phyloP scores from a whole-genome alignment of 495 filamentous ascomycete genomes.

The Durotheca rogersii region DNA sequence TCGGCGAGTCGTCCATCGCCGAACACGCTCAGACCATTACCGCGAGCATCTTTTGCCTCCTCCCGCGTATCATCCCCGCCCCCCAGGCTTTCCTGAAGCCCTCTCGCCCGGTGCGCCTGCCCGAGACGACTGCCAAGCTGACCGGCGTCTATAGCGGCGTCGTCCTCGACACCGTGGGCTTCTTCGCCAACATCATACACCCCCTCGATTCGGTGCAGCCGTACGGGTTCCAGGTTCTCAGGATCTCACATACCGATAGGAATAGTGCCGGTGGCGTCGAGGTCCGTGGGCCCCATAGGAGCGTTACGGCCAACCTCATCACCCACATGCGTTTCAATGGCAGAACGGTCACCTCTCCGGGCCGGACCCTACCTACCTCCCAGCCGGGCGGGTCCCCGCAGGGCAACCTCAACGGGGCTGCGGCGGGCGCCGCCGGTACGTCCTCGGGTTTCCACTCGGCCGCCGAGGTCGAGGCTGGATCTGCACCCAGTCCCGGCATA shows the following conservation, averaged over 20 bases:
- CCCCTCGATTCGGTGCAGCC: slow-evolving; percentile 50
- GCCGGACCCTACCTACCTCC: neutral
- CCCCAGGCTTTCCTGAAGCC: slow-evolving; percentile 64
- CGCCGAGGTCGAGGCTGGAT: slow-evolving; percentile 24
- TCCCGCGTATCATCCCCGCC: slow-evolving; percentile 66
- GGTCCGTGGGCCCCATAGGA: slow-evolving; percentile 1
- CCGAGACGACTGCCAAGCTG: slow-evolving; percentile 54
- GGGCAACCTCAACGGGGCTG: slow-evolving; percentile 5
- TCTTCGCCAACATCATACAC: slow-evolving; percentile 63
- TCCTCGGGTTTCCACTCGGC: slow-evolving; percentile 5
- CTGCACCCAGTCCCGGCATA: slow-evolving; percentile 27
- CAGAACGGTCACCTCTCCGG: slow-evolving; percentile 1
- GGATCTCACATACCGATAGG: slow-evolving; percentile 45
- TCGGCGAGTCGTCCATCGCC: slow-evolving; percentile 60
- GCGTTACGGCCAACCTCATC: neutral
- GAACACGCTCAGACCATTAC: slow-evolving; percentile 59
- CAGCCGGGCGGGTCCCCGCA: slow-evolving; percentile 4
- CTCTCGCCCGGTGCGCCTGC: slow-evolving; percentile 56
- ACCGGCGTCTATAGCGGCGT: slow-evolving; percentile 60
- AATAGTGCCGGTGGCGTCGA: slow-evolving; percentile 27
- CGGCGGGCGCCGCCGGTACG: neutral
- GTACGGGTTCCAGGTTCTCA: slow-evolving; percentile 49
- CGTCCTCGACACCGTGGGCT: slow-evolving; percentile 55
- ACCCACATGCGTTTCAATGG: neutral
- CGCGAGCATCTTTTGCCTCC: slow-evolving; percentile 53